These are phyloP conservation scores for Pythium dissotocum DNA, from an alignment of 352 stramenopile genomes.

Conservation along the genomic window DNA sequence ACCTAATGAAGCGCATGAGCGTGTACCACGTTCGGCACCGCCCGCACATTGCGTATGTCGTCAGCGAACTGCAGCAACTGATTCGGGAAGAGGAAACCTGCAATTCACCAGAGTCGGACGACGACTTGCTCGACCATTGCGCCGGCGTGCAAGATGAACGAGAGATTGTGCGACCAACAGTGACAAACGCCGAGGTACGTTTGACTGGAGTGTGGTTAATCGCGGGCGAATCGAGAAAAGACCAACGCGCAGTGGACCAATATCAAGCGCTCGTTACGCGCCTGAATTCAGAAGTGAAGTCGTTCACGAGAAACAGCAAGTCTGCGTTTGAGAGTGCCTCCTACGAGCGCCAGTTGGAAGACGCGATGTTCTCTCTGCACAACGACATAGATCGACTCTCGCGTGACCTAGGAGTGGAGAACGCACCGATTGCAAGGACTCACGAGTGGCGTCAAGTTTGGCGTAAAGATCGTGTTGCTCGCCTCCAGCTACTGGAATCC, in stretches of 20 bases:
- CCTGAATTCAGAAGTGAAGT: too few species aligned
- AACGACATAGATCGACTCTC: background rate
- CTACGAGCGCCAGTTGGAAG: background rate
- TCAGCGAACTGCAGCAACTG: background rate
- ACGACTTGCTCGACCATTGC: background rate
- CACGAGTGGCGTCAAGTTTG: conserved; percentile 1
- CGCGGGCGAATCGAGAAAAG: too few species aligned
- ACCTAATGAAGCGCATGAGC: conserved; percentile 7
- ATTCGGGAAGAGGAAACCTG: background rate
- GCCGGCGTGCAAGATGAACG: background rate
- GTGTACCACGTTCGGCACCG: conserved; percentile 3
- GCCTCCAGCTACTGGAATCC: background rate
- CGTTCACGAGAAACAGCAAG: too few species aligned
- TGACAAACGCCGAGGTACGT: background rate
- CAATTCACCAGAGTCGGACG: background rate
- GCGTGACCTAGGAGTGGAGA: background rate
- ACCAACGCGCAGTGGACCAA: too few species aligned
- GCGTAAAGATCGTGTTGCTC: background rate
- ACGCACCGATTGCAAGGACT: background rate
- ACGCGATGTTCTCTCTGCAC: background rate
- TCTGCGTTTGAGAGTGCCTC: background rate
- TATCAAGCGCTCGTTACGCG: too few species aligned
- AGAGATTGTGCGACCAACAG: background rate
- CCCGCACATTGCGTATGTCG: conserved; percentile 5
- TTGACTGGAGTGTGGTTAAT: background rate